Evolutionary conservation across 176 grass and related monocot genomes (phyloP), one percentile per base, ranked within the genome.

Genomic region (Oryza punctata): DNA sequence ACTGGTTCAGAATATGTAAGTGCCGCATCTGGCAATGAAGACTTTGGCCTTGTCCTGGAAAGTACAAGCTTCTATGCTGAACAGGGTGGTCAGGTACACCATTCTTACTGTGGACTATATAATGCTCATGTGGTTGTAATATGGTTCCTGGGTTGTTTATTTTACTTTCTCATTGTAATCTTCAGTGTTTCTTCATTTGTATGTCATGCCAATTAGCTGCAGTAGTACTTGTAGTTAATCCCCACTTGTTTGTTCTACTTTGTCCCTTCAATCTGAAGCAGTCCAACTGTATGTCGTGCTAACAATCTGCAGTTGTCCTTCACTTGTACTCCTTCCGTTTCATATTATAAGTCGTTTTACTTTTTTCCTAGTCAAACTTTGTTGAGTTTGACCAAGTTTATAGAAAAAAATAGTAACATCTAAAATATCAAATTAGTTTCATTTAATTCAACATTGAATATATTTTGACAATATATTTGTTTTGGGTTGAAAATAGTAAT

Each of bases 11-110:
- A 95, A 65, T 95, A 88, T 84, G 19, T 93, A 69, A 69, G 69
- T 54, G 54, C 82, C 50, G 70, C 85, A 32, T 88, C 65, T 30
- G 87, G 91, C 67, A 80, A 90, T 85, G 78, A 69, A 54, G 89
- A 92, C 0, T 26, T 93, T 69, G 93, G 93, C 81, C 86, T 98
- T 87, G 87, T 98, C 67, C 85, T 98, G 84, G 91, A 92, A 88
- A 95, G 93, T 79, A 93, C 91, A 82, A 98, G 96, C 70, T 98
- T 98, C 71, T 98, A 98, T 83, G 93, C 96, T 12, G 96, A 98
- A 75, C 96, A 98, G 87, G 96, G 96, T 79, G 96, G 96, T 60
- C 91, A 98, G 96, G 93, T 99, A 98, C 35, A 63, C 29, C 45
- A 60, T 86, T 24, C 0, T 40, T 70, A 45, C 32, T 13, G 21